phyloP scores from a whole-genome alignment of 495 filamentous ascomycete genomes.

The Neohortaea acidophila region DNA sequence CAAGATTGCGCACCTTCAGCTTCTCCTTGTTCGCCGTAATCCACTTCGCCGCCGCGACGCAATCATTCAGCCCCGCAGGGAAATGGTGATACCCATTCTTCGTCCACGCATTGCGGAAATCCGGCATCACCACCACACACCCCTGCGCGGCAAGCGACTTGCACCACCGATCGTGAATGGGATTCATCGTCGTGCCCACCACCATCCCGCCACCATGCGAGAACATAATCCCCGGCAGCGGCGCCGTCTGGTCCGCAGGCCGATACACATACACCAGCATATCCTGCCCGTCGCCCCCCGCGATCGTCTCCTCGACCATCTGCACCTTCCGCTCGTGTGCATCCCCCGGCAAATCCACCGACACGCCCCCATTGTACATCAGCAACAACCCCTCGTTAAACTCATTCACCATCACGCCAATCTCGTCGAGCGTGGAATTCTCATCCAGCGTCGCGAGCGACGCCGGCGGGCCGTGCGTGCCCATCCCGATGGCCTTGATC shows the following conservation, averaged over 20 bases:
- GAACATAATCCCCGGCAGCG: constrained; percentile 8
- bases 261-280: constrained; percentile 12
- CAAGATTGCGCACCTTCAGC: constrained; percentile 13
- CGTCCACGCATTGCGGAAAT: constrained; percentile 18
- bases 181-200: constrained; percentile 9
- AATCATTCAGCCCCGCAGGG: constrained; percentile 17
- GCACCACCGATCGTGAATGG: constrained; percentile 8
- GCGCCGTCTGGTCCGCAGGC: neutral
- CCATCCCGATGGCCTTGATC: constrained; percentile 1
- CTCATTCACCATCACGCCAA: neutral
- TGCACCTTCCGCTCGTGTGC: constrained; percentile 7
- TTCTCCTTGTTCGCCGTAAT: constrained; percentile 8
- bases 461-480: neutral
- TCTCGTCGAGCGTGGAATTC: neutral
- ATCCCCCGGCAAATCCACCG: constrained; percentile 5
- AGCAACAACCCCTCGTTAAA: neutral
- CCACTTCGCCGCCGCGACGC: constrained; percentile 9
- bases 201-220: constrained; percentile 17
- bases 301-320: constrained; percentile 4
- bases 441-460: neutral
- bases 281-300: constrained; percentile 11
- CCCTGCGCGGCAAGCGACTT: constrained; percentile 9
- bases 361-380: constrained; percentile 3
- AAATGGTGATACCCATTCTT: constrained; percentile 10
- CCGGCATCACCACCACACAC: constrained; percentile 10